Conservation (phyloP, 2,329 filamentous ascomycete species). For the Penicillium decumbens region DNA sequence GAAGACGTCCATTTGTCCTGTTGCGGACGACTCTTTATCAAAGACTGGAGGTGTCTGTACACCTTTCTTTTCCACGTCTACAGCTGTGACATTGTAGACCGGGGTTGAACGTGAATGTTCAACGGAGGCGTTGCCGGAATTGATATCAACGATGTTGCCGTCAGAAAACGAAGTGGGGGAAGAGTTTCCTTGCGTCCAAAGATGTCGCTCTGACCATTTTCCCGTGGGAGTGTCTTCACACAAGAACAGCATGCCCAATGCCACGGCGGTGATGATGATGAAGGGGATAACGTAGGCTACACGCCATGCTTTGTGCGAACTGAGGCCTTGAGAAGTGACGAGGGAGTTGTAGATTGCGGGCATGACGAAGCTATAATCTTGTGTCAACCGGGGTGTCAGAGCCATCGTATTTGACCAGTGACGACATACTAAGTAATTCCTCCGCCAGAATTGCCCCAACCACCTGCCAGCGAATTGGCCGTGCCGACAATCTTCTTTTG, state of each 20-base stretch:
- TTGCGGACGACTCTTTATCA: constrained; percentile 42
- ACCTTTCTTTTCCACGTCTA: constrained; percentile 35
- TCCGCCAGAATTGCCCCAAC: constrained; percentile 81
- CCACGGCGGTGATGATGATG: constrained; percentile 64
- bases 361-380: constrained; percentile 65
- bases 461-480: constrained; percentile 78
- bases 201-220: constrained; percentile 69
- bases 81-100: constrained; percentile 16
- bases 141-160: constrained; percentile 31
- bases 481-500: constrained; percentile 89
- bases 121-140: constrained; percentile 21
- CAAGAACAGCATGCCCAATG: constrained; percentile 64
- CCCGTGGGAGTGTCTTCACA: constrained; percentile 81
- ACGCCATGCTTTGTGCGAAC: constrained; percentile 70
- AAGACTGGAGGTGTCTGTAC: constrained; percentile 22
- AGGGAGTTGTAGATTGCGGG: constrained; percentile 81
- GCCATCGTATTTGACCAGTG: background rate
- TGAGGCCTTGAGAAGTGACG: constrained; percentile 55
- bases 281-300: constrained; percentile 81
- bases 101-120: constrained; percentile 25
- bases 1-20: constrained; percentile 48
- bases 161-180: constrained; percentile 16
- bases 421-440: constrained; percentile 68
- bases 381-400: background rate
- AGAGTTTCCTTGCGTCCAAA: constrained; percentile 48